phyloP scores from a whole-genome alignment of 768 basidiomycete species.

The Boletellus ananiceps region DNA sequence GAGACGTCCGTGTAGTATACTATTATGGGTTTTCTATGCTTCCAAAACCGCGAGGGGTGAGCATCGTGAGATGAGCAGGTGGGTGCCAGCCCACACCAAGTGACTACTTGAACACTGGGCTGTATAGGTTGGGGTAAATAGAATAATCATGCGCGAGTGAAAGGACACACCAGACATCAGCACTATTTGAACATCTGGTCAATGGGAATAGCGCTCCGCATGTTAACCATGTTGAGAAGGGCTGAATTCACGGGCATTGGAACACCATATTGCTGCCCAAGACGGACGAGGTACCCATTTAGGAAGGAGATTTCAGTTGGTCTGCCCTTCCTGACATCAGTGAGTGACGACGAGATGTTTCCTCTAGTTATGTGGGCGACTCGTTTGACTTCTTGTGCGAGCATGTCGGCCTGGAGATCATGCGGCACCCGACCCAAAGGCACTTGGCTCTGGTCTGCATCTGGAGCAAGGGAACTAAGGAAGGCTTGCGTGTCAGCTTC shows the following conservation, averaged over 20 bases:
- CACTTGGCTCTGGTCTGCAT: slow-evolving; percentile 22
- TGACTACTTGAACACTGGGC: neutral
- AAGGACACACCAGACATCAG: slow-evolving; percentile 9
- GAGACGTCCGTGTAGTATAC: too few relatives aligned
- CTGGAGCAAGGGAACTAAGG: slow-evolving; percentile 22
- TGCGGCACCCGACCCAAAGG: slow-evolving; percentile 41
- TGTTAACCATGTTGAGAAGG: slow-evolving; percentile 55
- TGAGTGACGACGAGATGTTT: slow-evolving; percentile 80
- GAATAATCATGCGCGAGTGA: neutral
- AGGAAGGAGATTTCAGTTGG: slow-evolving; percentile 77
- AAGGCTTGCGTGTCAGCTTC: slow-evolving; percentile 35
- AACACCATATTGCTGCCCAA: slow-evolving; percentile 57
- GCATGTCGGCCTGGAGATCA: slow-evolving; percentile 38
- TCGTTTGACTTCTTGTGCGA: slow-evolving; percentile 54
- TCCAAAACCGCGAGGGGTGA: too few relatives aligned
- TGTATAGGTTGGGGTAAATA: slow-evolving; percentile 4
- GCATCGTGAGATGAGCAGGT: too few relatives aligned
- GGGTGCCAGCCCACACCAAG: neutral
- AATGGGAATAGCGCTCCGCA: slow-evolving; percentile 53
- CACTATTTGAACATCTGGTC: slow-evolving; percentile 36
- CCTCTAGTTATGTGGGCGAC: slow-evolving; percentile 53
- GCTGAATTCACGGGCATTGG: slow-evolving; percentile 52
- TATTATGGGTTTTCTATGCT: too few relatives aligned
- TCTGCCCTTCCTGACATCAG: slow-evolving; percentile 58
- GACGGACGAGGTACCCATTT: slow-evolving; percentile 71